A percentile compares a stretch with the other conserved stretches of the same genome.
These are phyloP conservation scores for Gonapodya prolifera DNA, from an alignment of 192 early-diverging fungal genomes.

Conservation along the genomic window DNA sequence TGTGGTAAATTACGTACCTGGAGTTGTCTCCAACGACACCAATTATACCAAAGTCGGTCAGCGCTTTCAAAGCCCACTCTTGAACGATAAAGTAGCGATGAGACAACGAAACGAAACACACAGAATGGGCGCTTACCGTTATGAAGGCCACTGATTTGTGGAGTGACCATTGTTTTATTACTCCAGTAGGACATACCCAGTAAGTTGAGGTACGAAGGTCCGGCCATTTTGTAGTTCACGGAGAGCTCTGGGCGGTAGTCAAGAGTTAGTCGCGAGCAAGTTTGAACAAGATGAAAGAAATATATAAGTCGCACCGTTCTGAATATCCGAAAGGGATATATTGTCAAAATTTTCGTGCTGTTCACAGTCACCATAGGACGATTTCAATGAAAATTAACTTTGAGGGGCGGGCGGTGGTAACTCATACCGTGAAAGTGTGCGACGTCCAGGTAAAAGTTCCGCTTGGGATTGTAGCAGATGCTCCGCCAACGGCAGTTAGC, in stretches of 20 bases:
- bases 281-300: too few relatives aligned
- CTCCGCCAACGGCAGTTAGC: background rate
- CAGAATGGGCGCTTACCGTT: conserved; percentile 29
- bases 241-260: background rate
- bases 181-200: conserved; percentile 5
- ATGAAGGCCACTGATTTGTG: conserved; percentile 26
- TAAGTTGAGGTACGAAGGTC: conserved; percentile 13
- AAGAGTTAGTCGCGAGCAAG: too few relatives aligned
- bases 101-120: too few relatives aligned
- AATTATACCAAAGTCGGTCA: conserved; percentile 21
- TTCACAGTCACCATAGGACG: too few relatives aligned
- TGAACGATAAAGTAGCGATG: background rate
- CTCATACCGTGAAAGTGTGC: background rate
- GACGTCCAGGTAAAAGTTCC: background rate
- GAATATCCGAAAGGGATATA: conserved; percentile 15
- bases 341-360: conserved; percentile 26
- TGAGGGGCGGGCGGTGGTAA: too few relatives aligned
- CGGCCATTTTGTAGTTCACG: conserved; percentile 29
- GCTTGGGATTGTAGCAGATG: too few relatives aligned
- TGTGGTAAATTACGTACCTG: conserved; percentile 5
- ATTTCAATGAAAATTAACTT: too few relatives aligned
- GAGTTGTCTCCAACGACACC: conserved; percentile 23
- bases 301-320: too few relatives aligned
- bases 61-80: conserved; percentile 13
- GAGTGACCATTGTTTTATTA: conserved; percentile 24